Evolutionary conservation across 2,329 filamentous ascomycete species (phyloP), one percentile per base, ranked within the genome.

Genomic region (Fusarium staphyleae): DNA sequence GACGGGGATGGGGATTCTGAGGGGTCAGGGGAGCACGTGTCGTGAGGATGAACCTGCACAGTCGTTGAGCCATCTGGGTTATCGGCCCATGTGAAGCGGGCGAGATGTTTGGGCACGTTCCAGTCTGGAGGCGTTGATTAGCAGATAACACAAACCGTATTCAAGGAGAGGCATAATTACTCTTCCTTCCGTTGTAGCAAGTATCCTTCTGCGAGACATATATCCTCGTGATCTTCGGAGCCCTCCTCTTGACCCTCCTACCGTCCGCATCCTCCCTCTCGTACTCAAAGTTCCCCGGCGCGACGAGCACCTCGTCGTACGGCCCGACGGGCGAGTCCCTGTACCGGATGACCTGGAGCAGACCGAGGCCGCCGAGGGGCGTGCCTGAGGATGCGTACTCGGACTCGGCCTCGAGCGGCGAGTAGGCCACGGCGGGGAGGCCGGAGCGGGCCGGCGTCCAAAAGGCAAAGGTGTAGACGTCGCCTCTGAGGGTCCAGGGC

Each of bases 71-170:
- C 72, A 52, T 75, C 67, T 5, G 71, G 52, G 28, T 70, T 57
- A 14, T 72, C 62, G 12, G 69, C 66, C 74, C 78, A 84, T 12
- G 75, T 73, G 62, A 84, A 84, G 10, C 70, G 70, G 29, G 81
- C 81, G 12, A 83, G 74, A 49, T 83, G 80, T 60, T 84, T 84
- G 11, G 81, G 80, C 24, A 81, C 77, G 61, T 81, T 82, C 81
- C 80, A 84, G 55, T 82, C 78, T 80, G 12, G 2, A 29, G 1
- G 15, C 22, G 24, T 63, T n/a, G n/a, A n/a, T n/a, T 29, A 57
- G 39, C 39, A 45, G 19, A 10, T 33, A 12, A 22, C 18, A 13
- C 19, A 29, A n/a, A 15, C 18, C 30, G 6, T 16, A 18, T 15
- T 4, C 18, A n/a, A 32, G 15, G 19, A n/a, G 26, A n/a, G 13